A percentile compares a stretch with the other conserved stretches of the same genome.
Conservation (phyloP, 768 basidiomycete species). For the Holtermanniella nyarrowii region DNA sequence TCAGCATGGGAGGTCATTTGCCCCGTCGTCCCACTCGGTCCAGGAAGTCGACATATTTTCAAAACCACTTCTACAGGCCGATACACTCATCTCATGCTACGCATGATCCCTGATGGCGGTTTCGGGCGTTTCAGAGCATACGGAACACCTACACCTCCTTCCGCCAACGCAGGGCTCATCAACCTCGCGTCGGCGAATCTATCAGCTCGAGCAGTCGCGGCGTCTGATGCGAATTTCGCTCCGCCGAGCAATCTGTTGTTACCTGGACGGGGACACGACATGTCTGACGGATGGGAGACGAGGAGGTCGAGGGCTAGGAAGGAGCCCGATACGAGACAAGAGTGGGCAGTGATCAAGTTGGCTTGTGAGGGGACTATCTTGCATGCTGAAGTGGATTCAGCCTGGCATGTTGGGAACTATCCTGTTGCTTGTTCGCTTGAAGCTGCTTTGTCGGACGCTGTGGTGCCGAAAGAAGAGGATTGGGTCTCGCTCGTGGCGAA, state of each 20-base stretch:
- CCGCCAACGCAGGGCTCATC: constrained; percentile 44
- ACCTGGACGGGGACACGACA: constrained; percentile 76
- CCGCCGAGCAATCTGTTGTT: constrained; percentile 81
- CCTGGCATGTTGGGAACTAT: constrained; percentile 92
- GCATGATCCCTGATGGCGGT: constrained; percentile 95
- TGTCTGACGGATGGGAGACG: constrained; percentile 99
- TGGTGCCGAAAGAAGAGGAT: constrained; percentile 42
- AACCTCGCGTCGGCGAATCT: constrained; percentile 86
- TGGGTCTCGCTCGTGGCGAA: constrained; percentile 70
- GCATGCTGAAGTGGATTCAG: constrained; percentile 79
- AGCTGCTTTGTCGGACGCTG: constrained; percentile 17
- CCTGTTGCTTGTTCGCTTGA: constrained; percentile 47
- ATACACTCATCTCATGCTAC: constrained; percentile 55
- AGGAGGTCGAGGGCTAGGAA: constrained; percentile 49
- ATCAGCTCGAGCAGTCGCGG: constrained; percentile 71
- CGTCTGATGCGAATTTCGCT: constrained; percentile 92
- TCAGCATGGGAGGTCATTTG: constrained; percentile 62
- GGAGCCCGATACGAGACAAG: constrained; percentile 50
- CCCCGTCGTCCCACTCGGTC: constrained; percentile 64
- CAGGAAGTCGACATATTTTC: constrained; percentile 82
- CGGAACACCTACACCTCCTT: constrained; percentile 45
- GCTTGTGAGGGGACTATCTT: constrained; percentile 63
- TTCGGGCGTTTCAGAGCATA: constrained; percentile 90
- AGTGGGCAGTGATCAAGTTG: constrained; percentile 87
- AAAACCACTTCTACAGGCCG: constrained; percentile 45